Evolutionary conservation across 352 stramenopile genomes (phyloP).

Genomic region (Globisporangium takayamanum): DNA sequence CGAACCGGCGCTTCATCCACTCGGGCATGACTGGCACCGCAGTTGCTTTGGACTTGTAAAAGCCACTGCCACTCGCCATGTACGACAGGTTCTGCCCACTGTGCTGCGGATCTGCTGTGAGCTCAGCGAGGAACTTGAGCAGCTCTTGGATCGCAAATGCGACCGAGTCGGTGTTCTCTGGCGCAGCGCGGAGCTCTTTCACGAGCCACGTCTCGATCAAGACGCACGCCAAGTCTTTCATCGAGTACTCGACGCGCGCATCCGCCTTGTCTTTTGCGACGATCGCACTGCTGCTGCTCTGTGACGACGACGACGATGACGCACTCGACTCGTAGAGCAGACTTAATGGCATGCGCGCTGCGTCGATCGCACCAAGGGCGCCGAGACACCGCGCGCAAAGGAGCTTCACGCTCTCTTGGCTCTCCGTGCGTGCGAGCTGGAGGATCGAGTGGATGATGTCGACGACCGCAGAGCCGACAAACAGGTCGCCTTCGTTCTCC

Average conservation of each 20-base stretch:
- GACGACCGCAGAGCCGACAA: conserved; percentile 51
- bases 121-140: conserved; percentile 69
- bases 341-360: conserved; percentile 58
- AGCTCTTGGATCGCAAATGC: conserved; percentile 85
- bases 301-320: neutral
- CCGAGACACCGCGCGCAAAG: conserved; percentile 70
- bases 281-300: conserved; percentile 1
- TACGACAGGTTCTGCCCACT: conserved; percentile 37
- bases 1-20: conserved; percentile 81
- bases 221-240: conserved; percentile 76
- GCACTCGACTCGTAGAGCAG: conserved; percentile 49
- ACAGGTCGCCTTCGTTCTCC: conserved; percentile 63
- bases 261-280: conserved; percentile 36
- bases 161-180: conserved; percentile 75
- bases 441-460: conserved; percentile 64
- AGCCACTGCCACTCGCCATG: neutral
- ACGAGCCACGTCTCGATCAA: conserved; percentile 80
- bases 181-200: conserved; percentile 77
- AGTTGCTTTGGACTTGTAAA: conserved; percentile 14
- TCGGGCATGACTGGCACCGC: conserved; percentile 47
- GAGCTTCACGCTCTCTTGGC: conserved; percentile 53
- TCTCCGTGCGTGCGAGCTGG: conserved; percentile 59
- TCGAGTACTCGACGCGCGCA: conserved; percentile 53
- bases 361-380: conserved; percentile 74
- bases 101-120: conserved; percentile 70